Percentiles rank a stretch among this genome's conserved stretches.
These are phyloP conservation scores for Saccharomyces hybrid DNA, from an alignment of 1,139 yeast species.

Conservation along the genomic window DNA sequence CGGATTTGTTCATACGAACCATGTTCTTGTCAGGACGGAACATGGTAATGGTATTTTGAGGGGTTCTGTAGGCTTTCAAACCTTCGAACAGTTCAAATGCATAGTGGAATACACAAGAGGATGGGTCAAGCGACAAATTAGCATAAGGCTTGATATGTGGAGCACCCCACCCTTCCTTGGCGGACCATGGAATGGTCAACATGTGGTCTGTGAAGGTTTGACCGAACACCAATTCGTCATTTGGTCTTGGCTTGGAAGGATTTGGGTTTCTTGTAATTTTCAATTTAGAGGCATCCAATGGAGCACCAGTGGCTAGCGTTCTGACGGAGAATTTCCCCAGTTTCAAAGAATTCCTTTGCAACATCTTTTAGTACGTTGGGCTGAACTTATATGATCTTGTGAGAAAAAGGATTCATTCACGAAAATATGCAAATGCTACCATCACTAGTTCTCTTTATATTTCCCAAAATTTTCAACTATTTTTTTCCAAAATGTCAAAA, in stretches of 20 bases:
- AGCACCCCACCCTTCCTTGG: constrained; percentile 66
- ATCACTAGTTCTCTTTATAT: no score
- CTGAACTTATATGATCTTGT: not conserved
- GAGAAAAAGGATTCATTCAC: not conserved
- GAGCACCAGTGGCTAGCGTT: constrained; percentile 25
- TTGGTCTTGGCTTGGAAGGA: constrained; percentile 61
- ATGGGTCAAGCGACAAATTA: constrained; percentile 66
- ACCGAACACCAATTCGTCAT: constrained; percentile 75
- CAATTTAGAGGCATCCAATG: constrained; percentile 63
- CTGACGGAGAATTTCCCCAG: not conserved
- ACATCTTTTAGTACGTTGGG: not conserved
- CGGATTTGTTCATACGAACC: constrained; percentile 80
- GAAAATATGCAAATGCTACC: no score
- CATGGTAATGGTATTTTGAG: constrained; percentile 58
- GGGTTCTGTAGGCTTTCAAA: constrained; percentile 79
- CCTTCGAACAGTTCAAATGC: constrained; percentile 94
- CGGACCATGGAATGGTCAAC: constrained; percentile 77
- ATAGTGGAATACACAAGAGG: constrained; percentile 83
- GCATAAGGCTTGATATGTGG: constrained; percentile 85
- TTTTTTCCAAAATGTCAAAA: no score
- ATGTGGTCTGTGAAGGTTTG: constrained; percentile 82
- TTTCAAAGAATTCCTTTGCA: not conserved
- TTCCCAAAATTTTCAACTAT: no score
- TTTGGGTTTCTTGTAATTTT: constrained; percentile 46
- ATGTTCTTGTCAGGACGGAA: constrained; percentile 88